Base-by-base conservation (phyloP, 2,329 filamentous ascomycete species). In the Blastomyces percursus region DNA sequence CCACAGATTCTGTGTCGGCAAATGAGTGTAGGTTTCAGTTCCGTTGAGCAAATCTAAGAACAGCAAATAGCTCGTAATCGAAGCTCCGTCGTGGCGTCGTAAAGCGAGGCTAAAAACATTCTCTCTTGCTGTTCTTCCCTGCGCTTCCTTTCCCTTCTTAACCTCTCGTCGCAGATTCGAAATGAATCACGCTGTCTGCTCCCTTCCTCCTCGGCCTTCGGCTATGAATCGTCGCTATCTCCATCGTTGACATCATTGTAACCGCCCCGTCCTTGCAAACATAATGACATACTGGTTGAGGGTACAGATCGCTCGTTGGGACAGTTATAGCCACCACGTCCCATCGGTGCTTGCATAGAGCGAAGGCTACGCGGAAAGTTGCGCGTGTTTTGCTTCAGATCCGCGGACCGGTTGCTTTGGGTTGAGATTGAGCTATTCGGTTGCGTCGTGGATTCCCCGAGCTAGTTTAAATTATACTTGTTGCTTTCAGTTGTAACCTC, bases 1-100 rank as follows among this genome's bases (percentile, higher is more conserved):
- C 63, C 65, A 60, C 67, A 84, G 81, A 65, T 84, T 84, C 64
- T 84, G 82, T 69, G 81, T 84, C 50, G 81, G 81, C 67, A 83
- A 83, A 68, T 82, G 72, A 72, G 56, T 24, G 30, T 32, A 35
- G 40, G 46, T 54, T 61, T 52, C 51, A 56, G 44, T 48, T 52
- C 38, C 46, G 59, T 19, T 32, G 35, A 55, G 27, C 24, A 54
- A 52, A 44, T 50, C 11, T 40, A 48, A 46, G 32, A 38, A 52
- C 61, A 57, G 46, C 14, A 59, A 44, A 21, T 35, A 48, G 7
- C 57, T 27, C 24, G 40, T 32, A 59, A 59, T n/a, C 19, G 19
- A 59, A 59, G 50, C 42, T 46, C 59, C 59, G 59, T 21, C 59
- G n/a, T 60, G 19, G 40, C 59, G 30, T 54, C 46, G 40, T 61